These are phyloP conservation scores for Chlorella vulgaris DNA, from an alignment of 139 green algal genomes.

Conservation along the genomic window DNA sequence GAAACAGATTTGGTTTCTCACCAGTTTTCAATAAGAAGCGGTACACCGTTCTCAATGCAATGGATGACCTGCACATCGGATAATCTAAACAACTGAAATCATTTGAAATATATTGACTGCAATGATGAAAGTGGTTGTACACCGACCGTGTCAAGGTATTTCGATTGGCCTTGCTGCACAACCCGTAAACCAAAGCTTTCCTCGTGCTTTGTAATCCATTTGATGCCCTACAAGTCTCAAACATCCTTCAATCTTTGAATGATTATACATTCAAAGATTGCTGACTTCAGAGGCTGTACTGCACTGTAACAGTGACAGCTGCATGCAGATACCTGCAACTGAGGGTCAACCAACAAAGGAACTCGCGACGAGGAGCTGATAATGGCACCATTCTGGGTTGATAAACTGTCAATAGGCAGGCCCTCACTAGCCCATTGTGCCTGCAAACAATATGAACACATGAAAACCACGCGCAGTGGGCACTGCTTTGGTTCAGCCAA, in stretches of 20 bases:
- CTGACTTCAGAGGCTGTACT: neutral
- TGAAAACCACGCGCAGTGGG: no score
- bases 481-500: neutral
- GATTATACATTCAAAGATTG: neutral
- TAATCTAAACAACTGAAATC: neutral
- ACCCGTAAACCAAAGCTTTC: conserved; percentile 78
- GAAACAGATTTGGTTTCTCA: no score
- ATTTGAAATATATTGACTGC: neutral
- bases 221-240: conserved; percentile 86
- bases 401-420: conserved; percentile 81
- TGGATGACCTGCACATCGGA: conserved; percentile 58
- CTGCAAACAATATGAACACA: conserved; percentile 23
- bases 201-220: conserved; percentile 86
- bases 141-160: conserved; percentile 83
- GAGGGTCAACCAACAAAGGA: conserved; percentile 91
- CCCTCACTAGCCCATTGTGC: conserved; percentile 85
- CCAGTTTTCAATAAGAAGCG: conserved; percentile 90
- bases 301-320: neutral
- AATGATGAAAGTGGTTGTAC: neutral
- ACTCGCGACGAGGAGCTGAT: conserved; percentile 76
- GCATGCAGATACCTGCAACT: conserved; percentile 76
- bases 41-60: conserved; percentile 84
- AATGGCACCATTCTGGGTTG: conserved; percentile 90
- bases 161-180: conserved; percentile 81
- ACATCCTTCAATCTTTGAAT: no score